These are phyloP conservation scores for Lecanicillium sp. DNA, from an alignment of 2,329 filamentous ascomycete genomes.

Conservation along the genomic window DNA sequence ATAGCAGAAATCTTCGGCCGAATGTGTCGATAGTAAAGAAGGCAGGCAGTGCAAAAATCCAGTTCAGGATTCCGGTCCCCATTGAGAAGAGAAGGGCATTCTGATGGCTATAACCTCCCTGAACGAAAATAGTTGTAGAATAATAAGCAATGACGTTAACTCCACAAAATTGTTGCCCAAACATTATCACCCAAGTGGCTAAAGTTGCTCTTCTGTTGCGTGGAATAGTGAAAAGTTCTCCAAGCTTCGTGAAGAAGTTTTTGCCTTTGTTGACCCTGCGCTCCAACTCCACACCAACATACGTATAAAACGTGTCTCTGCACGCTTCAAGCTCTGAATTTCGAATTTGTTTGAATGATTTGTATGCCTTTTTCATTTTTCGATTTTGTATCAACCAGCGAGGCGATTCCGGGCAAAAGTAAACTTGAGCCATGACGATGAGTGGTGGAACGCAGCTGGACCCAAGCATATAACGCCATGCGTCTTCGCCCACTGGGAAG, in stretches of 20 bases:
- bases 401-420: constrained; percentile 44
- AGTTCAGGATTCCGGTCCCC: constrained; percentile 24
- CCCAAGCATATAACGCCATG: constrained; percentile 32
- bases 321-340: constrained; percentile 48
- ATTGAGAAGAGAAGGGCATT: constrained; percentile 23
- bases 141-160: constrained; percentile 23
- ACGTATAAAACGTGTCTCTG: constrained; percentile 49
- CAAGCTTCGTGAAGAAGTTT: constrained; percentile 35
- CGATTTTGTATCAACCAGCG: constrained; percentile 46
- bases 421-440: constrained; percentile 42
- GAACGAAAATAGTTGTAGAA: constrained; percentile 19
- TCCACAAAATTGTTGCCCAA: constrained; percentile 36
- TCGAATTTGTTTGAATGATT: constrained; percentile 43
- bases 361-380: constrained; percentile 40
- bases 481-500: constrained; percentile 11
- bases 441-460: constrained; percentile 46
- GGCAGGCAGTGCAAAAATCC: constrained; percentile 23
- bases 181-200: constrained; percentile 58
- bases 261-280: constrained; percentile 25
- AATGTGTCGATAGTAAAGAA: constrained; percentile 18
- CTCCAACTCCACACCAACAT: constrained; percentile 18
- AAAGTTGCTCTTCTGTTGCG: constrained; percentile 50
- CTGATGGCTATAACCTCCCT: constrained; percentile 17
- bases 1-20: constrained; percentile 14
- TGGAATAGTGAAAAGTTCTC: constrained; percentile 45